Base-by-base conservation (phyloP, 73 alveolate species). In the Breviolum minutum region DNA sequence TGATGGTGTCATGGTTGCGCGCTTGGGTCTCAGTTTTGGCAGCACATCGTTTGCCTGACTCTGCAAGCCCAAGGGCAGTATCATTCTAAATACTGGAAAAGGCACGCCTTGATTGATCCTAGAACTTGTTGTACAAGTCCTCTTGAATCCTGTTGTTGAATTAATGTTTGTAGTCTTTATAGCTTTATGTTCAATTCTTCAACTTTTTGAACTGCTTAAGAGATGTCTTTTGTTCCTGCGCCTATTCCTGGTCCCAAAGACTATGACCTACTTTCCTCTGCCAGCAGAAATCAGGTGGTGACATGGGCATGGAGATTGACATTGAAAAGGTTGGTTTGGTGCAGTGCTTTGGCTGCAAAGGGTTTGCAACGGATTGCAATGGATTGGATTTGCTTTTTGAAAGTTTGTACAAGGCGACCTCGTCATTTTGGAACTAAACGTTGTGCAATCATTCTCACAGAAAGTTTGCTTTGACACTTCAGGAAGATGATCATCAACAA, bases 1-100 rank as follows among this genome's bases (percentile, higher is more conserved):
- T 29, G 99, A 99, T 99, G 99, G 99, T 17, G 99, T 99, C 92
- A 99, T 99, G 99, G 99, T 99, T 32, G 99, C 99, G 32, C 99
- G 92, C 32, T 54, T 26, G 60, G 76, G 63, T 22, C 92, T 61
- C 76, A 62, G 76, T 13, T 20, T 5, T 40, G 83, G 27, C 30
- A 40, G 54, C 54, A 40, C 54, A 40, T 40, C 3, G 0, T 40
- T 40, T 40, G 54, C 54, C 3, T 40, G 54, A 40, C 54, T 40
- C 54, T 40, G 54, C 54, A 40, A 40, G 54, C 54, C 54, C 54
- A 40, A 40, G 54, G 54, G 54, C 54, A 40, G 54, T 40, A 40
- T 40, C 54, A 40, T 40, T 40, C 3, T 40, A 3, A 40, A 40
- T 40, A 40, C 54, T 40, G 54, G 3, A 40, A 40, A 40, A 40